phyloP scores from a whole-genome alignment of 2,329 filamentous ascomycete species.

The Chaetomiaceae sp. region DNA sequence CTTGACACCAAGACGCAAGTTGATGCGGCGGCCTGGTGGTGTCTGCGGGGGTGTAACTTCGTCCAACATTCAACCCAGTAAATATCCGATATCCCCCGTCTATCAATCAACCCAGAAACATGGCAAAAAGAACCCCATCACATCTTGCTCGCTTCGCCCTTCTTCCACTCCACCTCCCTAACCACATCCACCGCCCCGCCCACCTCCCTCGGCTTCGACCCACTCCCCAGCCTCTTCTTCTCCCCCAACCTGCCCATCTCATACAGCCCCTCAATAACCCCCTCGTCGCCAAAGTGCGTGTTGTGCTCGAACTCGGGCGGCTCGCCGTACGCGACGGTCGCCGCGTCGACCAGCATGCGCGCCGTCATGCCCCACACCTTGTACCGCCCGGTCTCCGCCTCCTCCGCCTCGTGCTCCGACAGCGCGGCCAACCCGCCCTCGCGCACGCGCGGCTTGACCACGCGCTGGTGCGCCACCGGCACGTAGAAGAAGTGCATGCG shows the following conservation, averaged over 20 bases:
- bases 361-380: conserved; percentile 95
- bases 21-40: conserved; percentile 2
- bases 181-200: conserved; percentile 26
- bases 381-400: conserved; percentile 53
- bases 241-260: conserved; percentile 40
- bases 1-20: too few species aligned
- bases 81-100: not conserved
- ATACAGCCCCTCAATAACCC: conserved; percentile 42
- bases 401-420: conserved; percentile 29
- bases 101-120: conserved; percentile 14
- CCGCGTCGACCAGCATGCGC: conserved; percentile 80
- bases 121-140: too few species aligned
- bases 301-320: conserved; percentile 78
- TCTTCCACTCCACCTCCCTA: conserved; percentile 6
- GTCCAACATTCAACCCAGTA: not conserved
- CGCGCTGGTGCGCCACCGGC: conserved; percentile 64
- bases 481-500: conserved; percentile 88
- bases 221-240: conserved; percentile 36
- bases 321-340: conserved; percentile 73
- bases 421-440: conserved; percentile 39
- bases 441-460: conserved; percentile 49
- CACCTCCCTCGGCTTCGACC: conserved; percentile 30
- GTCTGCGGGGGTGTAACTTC: not conserved
- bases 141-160: conserved; percentile 32
- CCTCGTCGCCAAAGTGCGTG: conserved; percentile 45